These are phyloP conservation scores for Pulicaria dysenterica DNA, from an alignment of 129 eudicot genomes.

Conservation along the genomic window DNA sequence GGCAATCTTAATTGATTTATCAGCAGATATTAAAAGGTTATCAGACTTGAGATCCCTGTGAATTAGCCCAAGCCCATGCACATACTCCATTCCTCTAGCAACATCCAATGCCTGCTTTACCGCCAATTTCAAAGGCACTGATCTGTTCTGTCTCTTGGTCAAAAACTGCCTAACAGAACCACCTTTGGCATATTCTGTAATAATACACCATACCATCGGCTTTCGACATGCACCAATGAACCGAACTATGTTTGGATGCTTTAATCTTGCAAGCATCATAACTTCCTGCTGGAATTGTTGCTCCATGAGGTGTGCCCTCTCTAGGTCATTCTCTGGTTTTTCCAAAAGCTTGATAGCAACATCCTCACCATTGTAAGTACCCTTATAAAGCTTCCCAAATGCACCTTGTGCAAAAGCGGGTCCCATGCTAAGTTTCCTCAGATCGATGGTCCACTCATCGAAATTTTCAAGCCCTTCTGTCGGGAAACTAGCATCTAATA, in stretches of 20 bases:
- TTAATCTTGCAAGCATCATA: slow-evolving; percentile 88
- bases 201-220: slow-evolving; percentile 98
- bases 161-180: slow-evolving; percentile 96
- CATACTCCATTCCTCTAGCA: slow-evolving; percentile 96
- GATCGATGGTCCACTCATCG: slow-evolving; percentile 87
- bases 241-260: slow-evolving; percentile 87
- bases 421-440: slow-evolving; percentile 80
- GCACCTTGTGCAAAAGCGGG: slow-evolving; percentile 96
- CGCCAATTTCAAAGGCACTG: slow-evolving; percentile 89
- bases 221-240: slow-evolving; percentile 95
- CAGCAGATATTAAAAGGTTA: slow-evolving; percentile 83
- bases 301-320: slow-evolving; percentile 93
- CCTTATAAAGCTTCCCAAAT: slow-evolving; percentile 84
- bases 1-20: slow-evolving; percentile 88
- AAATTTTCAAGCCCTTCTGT: slow-evolving; percentile 78
- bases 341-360: slow-evolving; percentile 90
- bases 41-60: slow-evolving; percentile 95
- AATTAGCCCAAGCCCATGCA: slow-evolving; percentile 79
- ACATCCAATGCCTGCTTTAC: slow-evolving; percentile 98
- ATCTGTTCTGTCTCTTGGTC: slow-evolving; percentile 71
- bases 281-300: slow-evolving; percentile 98
- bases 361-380: slow-evolving; percentile 81
- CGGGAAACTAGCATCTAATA: slow-evolving; percentile 63
- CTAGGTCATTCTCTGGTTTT: slow-evolving; percentile 80
- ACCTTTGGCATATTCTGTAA: slow-evolving; percentile 96